Evolutionary conservation across 1,284 basidiomycete genomes (phyloP).

Genomic region (Psilocybe mexicana): DNA sequence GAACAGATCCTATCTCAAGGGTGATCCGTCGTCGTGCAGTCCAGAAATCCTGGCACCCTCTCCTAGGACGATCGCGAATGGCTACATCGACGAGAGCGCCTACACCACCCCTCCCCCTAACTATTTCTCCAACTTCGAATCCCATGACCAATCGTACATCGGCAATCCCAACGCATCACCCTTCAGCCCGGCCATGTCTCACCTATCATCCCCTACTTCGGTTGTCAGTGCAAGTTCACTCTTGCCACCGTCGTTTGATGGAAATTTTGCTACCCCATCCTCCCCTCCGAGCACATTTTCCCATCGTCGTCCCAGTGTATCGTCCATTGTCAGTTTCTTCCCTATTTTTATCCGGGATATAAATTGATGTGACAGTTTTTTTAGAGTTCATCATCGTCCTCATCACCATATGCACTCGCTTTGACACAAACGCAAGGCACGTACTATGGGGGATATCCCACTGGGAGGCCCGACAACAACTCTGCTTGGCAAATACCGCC

Average conservation of each 20-base stretch:
- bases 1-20: constrained; percentile 14
- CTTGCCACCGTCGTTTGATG: constrained; percentile 21
- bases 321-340: constrained; percentile 20
- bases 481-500: constrained; percentile 20
- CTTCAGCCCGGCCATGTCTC: constrained; percentile 22
- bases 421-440: constrained; percentile 18
- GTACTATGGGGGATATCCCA: constrained; percentile 13
- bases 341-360: constrained; percentile 14
- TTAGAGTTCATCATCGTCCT: constrained; percentile 26
- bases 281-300: constrained; percentile 19
- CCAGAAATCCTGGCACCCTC: constrained; percentile 7
- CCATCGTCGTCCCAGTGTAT: constrained; percentile 24
- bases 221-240: constrained; percentile 18
- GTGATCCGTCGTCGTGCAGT: constrained; percentile 9
- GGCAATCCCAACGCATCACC: constrained; percentile 19
- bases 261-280: constrained; percentile 17
- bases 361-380: constrained; percentile 13
- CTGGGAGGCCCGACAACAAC: constrained; percentile 13
- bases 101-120: constrained; percentile 14
- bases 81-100: constrained; percentile 11
- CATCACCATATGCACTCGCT: constrained; percentile 24
- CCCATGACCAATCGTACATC: constrained; percentile 18
- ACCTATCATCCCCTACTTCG: constrained; percentile 19
- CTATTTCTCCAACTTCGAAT: constrained; percentile 20
- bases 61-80: neutral